phyloP scores from a whole-genome alignment of 192 early-diverging fungal species.

The Chytriomyces sp. region DNA sequence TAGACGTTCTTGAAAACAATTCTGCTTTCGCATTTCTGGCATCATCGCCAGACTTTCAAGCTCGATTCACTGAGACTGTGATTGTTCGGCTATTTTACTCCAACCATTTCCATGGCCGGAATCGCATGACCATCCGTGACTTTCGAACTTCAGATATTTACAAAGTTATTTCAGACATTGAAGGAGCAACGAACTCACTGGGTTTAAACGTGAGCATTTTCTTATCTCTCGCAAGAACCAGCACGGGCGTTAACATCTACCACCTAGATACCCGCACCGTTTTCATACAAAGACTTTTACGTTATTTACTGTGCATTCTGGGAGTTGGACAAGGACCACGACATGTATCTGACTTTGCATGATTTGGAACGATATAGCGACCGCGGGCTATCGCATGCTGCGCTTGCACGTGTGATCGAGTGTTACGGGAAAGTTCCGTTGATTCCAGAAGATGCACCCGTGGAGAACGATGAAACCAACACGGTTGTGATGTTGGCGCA shows the following conservation, averaged over 20 bases:
- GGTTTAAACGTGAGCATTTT: background rate
- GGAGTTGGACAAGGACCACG: slow-evolving; percentile 85
- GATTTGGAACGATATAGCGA: slow-evolving; percentile 64
- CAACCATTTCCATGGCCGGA: slow-evolving; percentile 64
- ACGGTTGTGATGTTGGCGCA: slow-evolving; percentile 25
- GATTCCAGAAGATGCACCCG: slow-evolving; percentile 54
- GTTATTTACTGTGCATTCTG: slow-evolving; percentile 94
- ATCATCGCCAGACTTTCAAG: slow-evolving; percentile 77
- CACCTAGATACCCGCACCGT: slow-evolving; percentile 71
- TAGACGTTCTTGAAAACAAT: slow-evolving; percentile 79
- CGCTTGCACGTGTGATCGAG: slow-evolving; percentile 78
- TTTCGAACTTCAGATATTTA: slow-evolving; percentile 68
- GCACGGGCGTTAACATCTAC: slow-evolving; percentile 65
- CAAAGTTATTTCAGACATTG: slow-evolving; percentile 69
- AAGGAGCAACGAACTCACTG: slow-evolving; percentile 40
- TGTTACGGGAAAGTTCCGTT: slow-evolving; percentile 43
- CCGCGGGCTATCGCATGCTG: slow-evolving; percentile 67
- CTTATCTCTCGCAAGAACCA: background rate
- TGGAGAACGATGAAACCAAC: slow-evolving; percentile 5
- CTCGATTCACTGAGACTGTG: slow-evolving; percentile 85
- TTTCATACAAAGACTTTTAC: slow-evolving; percentile 95
- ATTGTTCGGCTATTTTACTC: slow-evolving; percentile 81
- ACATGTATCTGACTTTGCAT: slow-evolving; percentile 63
- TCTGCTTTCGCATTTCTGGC: slow-evolving; percentile 83
- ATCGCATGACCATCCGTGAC: slow-evolving; percentile 73